Percentiles rank a stretch among this genome's conserved stretches.
phyloP scores from a whole-genome alignment of 2,329 filamentous ascomycete genomes.

The Simplicillium sp. region DNA sequence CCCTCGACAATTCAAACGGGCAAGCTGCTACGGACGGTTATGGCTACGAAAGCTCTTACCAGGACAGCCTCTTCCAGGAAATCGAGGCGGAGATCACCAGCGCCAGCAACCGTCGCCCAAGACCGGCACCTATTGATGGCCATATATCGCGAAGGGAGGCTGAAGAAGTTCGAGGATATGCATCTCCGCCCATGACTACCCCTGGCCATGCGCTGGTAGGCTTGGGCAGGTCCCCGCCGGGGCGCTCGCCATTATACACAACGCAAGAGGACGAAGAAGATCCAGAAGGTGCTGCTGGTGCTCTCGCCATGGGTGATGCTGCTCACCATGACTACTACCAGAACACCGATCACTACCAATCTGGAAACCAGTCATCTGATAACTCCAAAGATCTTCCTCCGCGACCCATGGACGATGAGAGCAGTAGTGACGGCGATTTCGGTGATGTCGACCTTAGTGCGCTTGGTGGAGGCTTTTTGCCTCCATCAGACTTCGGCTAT shows the following conservation, averaged over 20 bases:
- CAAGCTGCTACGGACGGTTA: conserved; percentile 29
- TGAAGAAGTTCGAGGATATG: conserved; percentile 37
- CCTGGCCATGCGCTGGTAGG: conserved; percentile 7
- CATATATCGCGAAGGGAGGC: conserved; percentile 35
- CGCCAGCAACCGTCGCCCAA: conserved; percentile 20
- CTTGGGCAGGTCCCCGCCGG: conserved; percentile 9
- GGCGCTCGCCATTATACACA: conserved; percentile 10
- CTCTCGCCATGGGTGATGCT: conserved; percentile 75
- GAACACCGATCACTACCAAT: neutral
- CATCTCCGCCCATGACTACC: conserved; percentile 37
- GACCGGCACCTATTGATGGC: conserved; percentile 34
- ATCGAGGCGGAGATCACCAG: conserved; percentile 45
- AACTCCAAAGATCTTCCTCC: conserved; percentile 29
- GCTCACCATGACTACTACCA: conserved; percentile 11
- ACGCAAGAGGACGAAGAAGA: conserved; percentile 66
- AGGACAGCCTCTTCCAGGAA: conserved; percentile 47
- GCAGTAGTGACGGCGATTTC: conserved; percentile 63
- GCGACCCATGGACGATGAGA: conserved; percentile 36
- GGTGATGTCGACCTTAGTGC: conserved; percentile 61
- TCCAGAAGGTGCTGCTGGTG: conserved; percentile 73
- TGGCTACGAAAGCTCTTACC: conserved; percentile 28
- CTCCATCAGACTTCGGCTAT: conserved; percentile 39
- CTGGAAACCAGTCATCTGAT: conserved; percentile 7
- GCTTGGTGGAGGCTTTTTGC: conserved; percentile 62
- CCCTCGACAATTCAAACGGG: conserved; percentile 33